Percentiles rank a stretch among this genome's conserved stretches.
Evolutionary conservation across 768 basidiomycete species (phyloP).

Genomic region (Termitomyces sp.): DNA sequence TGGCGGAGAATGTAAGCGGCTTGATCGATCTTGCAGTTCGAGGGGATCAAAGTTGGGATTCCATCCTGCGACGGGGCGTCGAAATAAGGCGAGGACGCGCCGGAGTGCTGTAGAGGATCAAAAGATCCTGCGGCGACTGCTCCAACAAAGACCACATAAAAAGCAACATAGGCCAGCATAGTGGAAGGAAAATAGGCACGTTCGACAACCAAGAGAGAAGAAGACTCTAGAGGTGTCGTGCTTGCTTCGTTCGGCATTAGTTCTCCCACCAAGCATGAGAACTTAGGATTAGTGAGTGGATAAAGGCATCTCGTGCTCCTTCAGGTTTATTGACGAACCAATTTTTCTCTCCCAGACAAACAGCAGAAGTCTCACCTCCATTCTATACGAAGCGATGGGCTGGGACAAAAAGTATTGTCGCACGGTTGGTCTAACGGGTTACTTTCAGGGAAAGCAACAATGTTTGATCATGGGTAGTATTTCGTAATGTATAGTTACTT

Average conservation of each 20-base stretch:
- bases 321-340: neutral
- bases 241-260: neutral
- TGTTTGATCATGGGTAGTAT: too few species aligned
- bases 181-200: neutral
- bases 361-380: neutral
- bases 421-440: too few species aligned
- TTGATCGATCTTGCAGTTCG: constrained; percentile 37
- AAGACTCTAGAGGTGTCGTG: too few species aligned
- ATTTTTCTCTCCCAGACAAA: neutral
- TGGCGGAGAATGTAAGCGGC: constrained; percentile 42
- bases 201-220: neutral
- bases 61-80: constrained; percentile 35
- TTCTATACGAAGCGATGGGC: neutral
- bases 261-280: neutral
- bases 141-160: neutral
- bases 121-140: constrained; percentile 14
- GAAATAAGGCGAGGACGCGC: constrained; percentile 39
- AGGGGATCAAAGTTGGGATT: constrained; percentile 27
- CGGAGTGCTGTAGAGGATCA: constrained; percentile 39
- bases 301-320: neutral
- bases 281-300: neutral
- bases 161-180: neutral
- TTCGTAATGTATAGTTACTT: too few species aligned
- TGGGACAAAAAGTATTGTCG: neutral
- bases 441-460: too few species aligned